phyloP scores from a whole-genome alignment of 2,329 filamentous ascomycete species.

The Botrytis fragariae region DNA sequence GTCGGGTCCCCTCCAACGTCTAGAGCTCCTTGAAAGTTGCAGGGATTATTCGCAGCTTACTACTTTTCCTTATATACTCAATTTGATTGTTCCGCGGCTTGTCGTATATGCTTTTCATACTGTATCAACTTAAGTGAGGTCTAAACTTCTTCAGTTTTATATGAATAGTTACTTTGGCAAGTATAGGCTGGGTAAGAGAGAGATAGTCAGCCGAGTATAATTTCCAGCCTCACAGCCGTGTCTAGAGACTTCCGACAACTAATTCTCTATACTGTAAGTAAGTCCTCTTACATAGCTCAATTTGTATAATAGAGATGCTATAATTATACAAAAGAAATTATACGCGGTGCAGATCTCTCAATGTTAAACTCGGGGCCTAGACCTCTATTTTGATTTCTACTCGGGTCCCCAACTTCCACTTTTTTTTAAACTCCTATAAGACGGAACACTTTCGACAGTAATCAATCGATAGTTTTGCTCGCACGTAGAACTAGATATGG shows the following conservation, averaged over 20 bases:
- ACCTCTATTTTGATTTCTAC: background rate
- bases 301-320: background rate
- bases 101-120: background rate
- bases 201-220: background rate
- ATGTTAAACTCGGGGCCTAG: background rate
- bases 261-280: background rate
- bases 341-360: background rate
- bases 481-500: background rate
- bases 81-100: background rate
- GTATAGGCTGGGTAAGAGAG: background rate
- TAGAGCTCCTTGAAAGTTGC: background rate
- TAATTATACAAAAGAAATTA: background rate
- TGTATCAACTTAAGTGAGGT: background rate
- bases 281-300: fast-evolving
- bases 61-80: background rate
- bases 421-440: background rate
- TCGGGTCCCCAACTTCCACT: background rate
- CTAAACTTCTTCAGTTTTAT: fast-evolving
- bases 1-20: background rate
- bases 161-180: background rate
- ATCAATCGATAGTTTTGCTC: background rate
- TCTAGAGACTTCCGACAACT: background rate
- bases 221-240: background rate
- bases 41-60: background rate
- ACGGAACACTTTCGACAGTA: background rate